These are phyloP conservation scores for Diospyros kaki DNA, from an alignment of 148 eudicot species.

Conservation along the genomic window DNA sequence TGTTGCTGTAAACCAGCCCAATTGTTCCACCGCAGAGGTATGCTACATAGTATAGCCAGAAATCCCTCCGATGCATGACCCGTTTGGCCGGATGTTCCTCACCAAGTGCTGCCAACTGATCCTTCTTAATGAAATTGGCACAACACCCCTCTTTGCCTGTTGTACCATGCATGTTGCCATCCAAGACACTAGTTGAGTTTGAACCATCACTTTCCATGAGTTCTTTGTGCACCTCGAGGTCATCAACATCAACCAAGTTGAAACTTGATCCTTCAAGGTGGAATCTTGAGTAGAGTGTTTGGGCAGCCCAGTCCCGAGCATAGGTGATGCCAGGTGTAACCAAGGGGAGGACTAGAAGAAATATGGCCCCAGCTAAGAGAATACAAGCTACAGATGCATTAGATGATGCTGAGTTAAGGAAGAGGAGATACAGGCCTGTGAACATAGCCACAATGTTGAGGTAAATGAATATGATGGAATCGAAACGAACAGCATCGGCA, in stretches of 20 bases:
- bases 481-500: conserved; percentile 30
- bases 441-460: conserved; percentile 54
- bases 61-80: conserved; percentile 61
- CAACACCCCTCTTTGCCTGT: conserved; percentile 30
- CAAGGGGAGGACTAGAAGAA: conserved; percentile 48
- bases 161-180: conserved; percentile 13
- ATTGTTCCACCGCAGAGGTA: conserved; percentile 87
- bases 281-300: conserved; percentile 36
- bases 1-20: conserved; percentile 79
- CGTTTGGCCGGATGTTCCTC: conserved; percentile 60
- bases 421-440: conserved; percentile 79
- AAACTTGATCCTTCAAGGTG: conserved; percentile 42
- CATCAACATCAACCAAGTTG: conserved; percentile 53
- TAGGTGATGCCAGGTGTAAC: conserved; percentile 58
- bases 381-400: conserved; percentile 26
- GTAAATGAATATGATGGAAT: conserved; percentile 54
- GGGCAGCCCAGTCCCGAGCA: conserved; percentile 59
- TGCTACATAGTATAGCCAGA: conserved; percentile 74
- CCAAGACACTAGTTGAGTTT: too few species aligned
- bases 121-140: conserved; percentile 30
- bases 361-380: conserved; percentile 57
- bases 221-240: conserved; percentile 56
- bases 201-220: conserved; percentile 14
- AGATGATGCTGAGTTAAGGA: conserved; percentile 38
- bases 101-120: conserved; percentile 60